A percentile compares a stretch with the other conserved stretches of the same genome.
phyloP scores from a whole-genome alignment of 1,284 basidiomycete species.

The Clitocybe nebularis region DNA sequence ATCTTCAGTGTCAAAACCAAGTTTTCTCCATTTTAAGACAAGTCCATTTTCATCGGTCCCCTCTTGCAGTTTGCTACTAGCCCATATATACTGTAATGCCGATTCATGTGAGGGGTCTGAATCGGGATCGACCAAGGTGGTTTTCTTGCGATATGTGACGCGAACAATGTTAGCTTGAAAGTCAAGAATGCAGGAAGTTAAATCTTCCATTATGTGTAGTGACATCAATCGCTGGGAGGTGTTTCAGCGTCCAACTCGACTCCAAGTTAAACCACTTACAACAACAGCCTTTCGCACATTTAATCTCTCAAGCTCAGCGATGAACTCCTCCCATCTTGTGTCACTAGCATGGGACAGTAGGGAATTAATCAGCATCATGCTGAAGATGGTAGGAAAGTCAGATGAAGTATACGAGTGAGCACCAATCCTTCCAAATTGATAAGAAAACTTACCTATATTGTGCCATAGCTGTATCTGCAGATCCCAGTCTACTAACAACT shows the following conservation, averaged over 20 bases:
- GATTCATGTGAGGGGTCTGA: constrained; percentile 57
- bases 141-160: constrained; percentile 79
- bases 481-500: constrained; percentile 75
- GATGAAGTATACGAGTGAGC: constrained; percentile 10
- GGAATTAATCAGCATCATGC: constrained; percentile 89
- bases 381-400: constrained; percentile 32
- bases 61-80: constrained; percentile 51
- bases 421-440: background rate
- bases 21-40: constrained; percentile 68
- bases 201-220: constrained; percentile 80
- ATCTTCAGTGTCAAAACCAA: constrained; percentile 81
- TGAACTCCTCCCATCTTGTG: constrained; percentile 74
- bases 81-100: constrained; percentile 73
- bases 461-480: constrained; percentile 81
- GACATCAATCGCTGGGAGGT: constrained; percentile 83
- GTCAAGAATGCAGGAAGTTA: constrained; percentile 83
- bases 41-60: constrained; percentile 46
- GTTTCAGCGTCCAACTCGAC: no score
- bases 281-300: constrained; percentile 83
- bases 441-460: constrained; percentile 63
- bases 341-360: constrained; percentile 77
- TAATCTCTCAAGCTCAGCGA: constrained; percentile 71
- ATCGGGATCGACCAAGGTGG: constrained; percentile 70
- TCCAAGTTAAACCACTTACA: constrained; percentile 41
- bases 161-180: constrained; percentile 89